Conservation (phyloP, 2,329 filamentous ascomycete species). For the Pseudocercospora pini-densiflorae region DNA sequence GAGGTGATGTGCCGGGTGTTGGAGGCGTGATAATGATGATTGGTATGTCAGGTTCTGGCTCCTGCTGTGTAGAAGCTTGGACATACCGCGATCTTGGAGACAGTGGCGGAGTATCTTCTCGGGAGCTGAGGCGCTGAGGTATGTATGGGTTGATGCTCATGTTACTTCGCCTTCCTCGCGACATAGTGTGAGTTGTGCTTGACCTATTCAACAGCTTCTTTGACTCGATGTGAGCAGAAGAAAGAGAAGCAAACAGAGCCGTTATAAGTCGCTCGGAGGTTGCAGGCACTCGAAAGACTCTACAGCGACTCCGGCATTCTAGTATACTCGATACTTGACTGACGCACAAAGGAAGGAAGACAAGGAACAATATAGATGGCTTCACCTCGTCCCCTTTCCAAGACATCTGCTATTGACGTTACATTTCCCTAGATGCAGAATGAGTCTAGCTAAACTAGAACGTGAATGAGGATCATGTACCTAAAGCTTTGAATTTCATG, state of each 20-base stretch:
- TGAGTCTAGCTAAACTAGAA: not conserved
- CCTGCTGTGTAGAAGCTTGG: not conserved
- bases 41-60: not conserved
- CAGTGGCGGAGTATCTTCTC: not conserved
- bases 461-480: no score
- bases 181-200: not conserved
- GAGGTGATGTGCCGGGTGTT: not conserved
- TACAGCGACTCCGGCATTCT: not conserved
- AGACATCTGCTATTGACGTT: not conserved
- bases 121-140: not conserved
- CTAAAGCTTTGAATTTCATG: not conserved
- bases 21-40: constrained; percentile 2
- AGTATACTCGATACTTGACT: not conserved
- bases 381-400: not conserved
- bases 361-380: not conserved
- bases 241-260: not conserved
- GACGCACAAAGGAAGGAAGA: not conserved
- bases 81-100: not conserved
- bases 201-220: not conserved
- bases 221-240: not conserved
- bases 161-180: not conserved
- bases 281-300: not conserved
- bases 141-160: not conserved
- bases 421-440: not conserved
- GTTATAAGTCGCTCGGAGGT: not conserved